These are phyloP conservation scores for Phialophora chinensis DNA, from an alignment of 2,329 filamentous ascomycete genomes.

Conservation along the genomic window DNA sequence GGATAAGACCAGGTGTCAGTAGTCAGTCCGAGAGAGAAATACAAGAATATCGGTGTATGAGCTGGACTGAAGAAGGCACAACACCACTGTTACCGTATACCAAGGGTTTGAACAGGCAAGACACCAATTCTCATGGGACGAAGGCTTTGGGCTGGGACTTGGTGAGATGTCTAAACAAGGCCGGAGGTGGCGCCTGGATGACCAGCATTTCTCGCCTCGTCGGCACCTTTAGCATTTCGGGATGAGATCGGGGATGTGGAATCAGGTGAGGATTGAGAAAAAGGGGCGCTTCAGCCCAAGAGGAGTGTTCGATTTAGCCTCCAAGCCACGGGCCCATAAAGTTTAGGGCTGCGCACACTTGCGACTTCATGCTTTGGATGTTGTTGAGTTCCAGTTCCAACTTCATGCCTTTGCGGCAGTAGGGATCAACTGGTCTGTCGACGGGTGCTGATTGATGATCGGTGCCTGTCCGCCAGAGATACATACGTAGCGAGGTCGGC, in stretches of 20 bases:
- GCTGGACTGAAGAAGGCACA: not conserved
- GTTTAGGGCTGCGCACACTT: not conserved
- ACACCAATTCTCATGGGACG: not conserved
- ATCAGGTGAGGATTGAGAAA: conserved; percentile 1
- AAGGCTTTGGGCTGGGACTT: conserved; percentile 9
- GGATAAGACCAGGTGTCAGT: not conserved
- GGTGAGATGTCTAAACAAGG: not conserved
- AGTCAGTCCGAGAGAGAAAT: not conserved
- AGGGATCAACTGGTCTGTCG: not conserved
- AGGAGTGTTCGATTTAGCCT: not conserved
- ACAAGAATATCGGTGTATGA: not conserved
- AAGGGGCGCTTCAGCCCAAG: conserved; percentile 15
- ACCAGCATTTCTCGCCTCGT: conserved; percentile 18
- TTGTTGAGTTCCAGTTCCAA: not conserved
- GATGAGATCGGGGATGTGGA: conserved; percentile 1
- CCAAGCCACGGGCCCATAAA: conserved; percentile 15
- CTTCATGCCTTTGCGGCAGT: not conserved
- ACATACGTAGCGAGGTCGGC: not conserved
- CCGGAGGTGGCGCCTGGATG: conserved; percentile 12
- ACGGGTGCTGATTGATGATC: not conserved
- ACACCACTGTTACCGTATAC: not conserved
- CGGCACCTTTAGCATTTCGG: conserved; percentile 5
- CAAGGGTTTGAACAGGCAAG: not conserved
- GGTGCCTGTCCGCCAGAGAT: not conserved
- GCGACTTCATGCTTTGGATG: not conserved